These are phyloP conservation scores for Candida oleophila DNA, from an alignment of 805 yeast species.

Conservation along the genomic window DNA sequence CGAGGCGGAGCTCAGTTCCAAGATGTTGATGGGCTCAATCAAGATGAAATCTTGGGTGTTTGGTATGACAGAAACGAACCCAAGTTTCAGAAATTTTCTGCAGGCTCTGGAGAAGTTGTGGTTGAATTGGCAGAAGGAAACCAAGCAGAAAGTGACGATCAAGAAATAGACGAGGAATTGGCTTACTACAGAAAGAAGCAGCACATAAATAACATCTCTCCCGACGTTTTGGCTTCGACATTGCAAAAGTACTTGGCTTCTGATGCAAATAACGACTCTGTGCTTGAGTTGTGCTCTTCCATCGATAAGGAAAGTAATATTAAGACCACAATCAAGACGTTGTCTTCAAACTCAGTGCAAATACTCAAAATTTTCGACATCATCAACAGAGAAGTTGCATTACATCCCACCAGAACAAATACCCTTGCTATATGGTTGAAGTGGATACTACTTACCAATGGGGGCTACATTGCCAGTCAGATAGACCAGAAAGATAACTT, in stretches of 20 bases:
- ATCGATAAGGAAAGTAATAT: slow-evolving; percentile 31
- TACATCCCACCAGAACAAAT: slow-evolving; percentile 24
- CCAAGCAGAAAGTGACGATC: slow-evolving; percentile 18
- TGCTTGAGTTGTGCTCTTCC: slow-evolving; percentile 25
- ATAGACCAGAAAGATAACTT: slow-evolving; percentile 54
- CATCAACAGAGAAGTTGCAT: slow-evolving; percentile 26
- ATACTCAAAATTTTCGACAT: slow-evolving; percentile 23
- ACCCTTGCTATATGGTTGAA: slow-evolving; percentile 65
- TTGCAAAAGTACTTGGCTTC: slow-evolving; percentile 15
- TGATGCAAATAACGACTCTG: slow-evolving; percentile 4
- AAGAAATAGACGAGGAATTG: slow-evolving; percentile 12
- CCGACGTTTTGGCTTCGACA: slow-evolving; percentile 18
- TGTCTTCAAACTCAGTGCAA: slow-evolving; percentile 33
- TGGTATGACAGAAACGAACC: slow-evolving; percentile 35
- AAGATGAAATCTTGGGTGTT: slow-evolving; percentile 37
- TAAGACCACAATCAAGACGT: slow-evolving; percentile 33
- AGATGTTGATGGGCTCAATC: slow-evolving; percentile 28
- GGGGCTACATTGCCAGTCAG: slow-evolving; percentile 57
- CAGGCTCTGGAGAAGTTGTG: slow-evolving; percentile 13
- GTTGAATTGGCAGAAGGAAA: slow-evolving; percentile 22
- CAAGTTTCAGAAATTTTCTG: slow-evolving; percentile 18
- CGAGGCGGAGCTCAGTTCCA: slow-evolving; percentile 10
- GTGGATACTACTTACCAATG: slow-evolving; percentile 72
- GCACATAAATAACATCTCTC: slow-evolving; percentile 20
- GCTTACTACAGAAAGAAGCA: slow-evolving; percentile 14